Conservation (phyloP, 1,284 basidiomycete species). For the Nidula niveotomentosa region DNA sequence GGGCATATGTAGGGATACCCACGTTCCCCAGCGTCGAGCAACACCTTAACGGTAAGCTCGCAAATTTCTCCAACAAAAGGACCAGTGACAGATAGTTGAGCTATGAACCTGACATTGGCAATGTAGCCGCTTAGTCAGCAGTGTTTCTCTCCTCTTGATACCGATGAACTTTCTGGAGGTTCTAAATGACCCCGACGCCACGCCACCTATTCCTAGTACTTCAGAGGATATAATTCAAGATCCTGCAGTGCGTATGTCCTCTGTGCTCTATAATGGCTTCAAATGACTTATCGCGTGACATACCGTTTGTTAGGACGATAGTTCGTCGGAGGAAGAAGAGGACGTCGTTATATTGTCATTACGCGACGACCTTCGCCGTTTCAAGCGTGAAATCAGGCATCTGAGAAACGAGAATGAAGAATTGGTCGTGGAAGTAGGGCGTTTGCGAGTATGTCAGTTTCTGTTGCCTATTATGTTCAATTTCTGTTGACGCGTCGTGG, state of each 20-base stretch:
- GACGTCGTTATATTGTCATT: neutral
- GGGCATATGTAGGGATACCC: too few relatives aligned
- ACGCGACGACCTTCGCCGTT: neutral
- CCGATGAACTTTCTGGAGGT: neutral
- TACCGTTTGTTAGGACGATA: too few relatives aligned
- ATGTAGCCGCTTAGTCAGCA: neutral
- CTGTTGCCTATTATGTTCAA: neutral
- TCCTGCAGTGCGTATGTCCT: too few relatives aligned
- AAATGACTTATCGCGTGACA: too few relatives aligned
- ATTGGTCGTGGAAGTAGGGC: neutral
- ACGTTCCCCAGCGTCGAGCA: too few relatives aligned
- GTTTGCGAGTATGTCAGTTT: neutral
- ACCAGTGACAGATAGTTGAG: too few relatives aligned
- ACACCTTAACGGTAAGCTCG: too few relatives aligned
- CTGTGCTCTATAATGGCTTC: too few relatives aligned
- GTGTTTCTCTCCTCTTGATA: neutral
- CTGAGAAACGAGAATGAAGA: slow-evolving; percentile 1
- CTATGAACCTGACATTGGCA: too few relatives aligned
- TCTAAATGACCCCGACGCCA: too few relatives aligned
- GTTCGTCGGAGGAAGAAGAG: too few relatives aligned
- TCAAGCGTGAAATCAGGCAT: neutral
- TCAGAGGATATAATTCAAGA: neutral
- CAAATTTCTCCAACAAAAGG: too few relatives aligned
- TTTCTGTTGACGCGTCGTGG: neutral
- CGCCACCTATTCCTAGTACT: neutral